Base-by-base conservation (phyloP, 495 filamentous ascomycete species). In the Clavariopsis aquatica region DNA sequence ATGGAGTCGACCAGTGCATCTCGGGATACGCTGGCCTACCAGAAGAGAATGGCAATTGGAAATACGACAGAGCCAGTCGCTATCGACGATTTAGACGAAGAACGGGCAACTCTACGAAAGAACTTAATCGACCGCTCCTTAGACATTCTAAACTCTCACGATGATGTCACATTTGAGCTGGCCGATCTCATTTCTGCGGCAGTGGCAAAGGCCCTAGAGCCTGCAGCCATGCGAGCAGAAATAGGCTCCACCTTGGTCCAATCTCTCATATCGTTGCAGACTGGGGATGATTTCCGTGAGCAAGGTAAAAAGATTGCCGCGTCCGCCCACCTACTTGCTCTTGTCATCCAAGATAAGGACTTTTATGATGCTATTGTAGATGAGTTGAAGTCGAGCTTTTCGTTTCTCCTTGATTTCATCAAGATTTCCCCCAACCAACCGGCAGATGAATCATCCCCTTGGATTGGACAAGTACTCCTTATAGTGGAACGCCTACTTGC, bases 401-500 rank as follows among this genome's bases (percentile, higher is more conserved):
- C 73, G 19, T 84, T 85, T 22, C 85, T 96, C 64, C 80, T 96
- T 31, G 80, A 80, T 17, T 97, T 97, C 71, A 85, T 99, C 70
- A 86, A 90, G 65, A 81, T 93, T 20, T 80, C 82, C n/a, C 78
- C 85, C 0, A 83, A 86, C 38, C 85, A 87, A 55, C 76, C 84
- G 22, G 75, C 81, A 8, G 89, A 95, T 43, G 87, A 94, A 77
- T 89, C 34, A 85, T 66, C 93, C 31, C 91, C 93, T 12, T 99
- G 94, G 94, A 86, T 98, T 69, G 89, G 91, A 34, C 91, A 92
- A 68, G 85, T 98, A 12, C 80, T 98, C 23, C 85, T 98, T 17
- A 86, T 97, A 28, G 82, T 96, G 22, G 95, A 99, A 77, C 91
- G 89, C 58, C 78, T 99, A 41, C 81, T 99, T 2, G 85, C 89